phyloP scores from a whole-genome alignment of 2,329 filamentous ascomycete species.

The Colletotrichum sp. region DNA sequence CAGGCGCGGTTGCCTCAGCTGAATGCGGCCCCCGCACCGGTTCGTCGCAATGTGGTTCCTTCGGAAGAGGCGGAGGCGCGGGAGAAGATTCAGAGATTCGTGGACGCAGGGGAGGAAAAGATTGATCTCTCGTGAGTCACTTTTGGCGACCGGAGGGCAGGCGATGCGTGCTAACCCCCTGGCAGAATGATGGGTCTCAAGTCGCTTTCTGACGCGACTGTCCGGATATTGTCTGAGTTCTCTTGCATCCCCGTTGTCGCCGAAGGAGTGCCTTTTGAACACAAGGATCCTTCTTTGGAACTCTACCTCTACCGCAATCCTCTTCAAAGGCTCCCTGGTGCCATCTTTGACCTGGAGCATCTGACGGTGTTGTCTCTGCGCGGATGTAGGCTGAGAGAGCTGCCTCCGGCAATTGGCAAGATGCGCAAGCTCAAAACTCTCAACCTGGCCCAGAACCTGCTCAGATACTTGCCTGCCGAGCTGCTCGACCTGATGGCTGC shows the following conservation, averaged over 20 bases:
- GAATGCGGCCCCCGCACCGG: conserved; percentile 30
- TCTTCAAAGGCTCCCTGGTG: conserved; percentile 60
- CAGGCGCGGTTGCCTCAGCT: conserved; percentile 44
- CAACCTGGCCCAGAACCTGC: conserved; percentile 69
- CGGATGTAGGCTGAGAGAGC: conserved; percentile 64
- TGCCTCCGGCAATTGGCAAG: conserved; percentile 64
- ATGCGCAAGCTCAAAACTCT: conserved; percentile 65
- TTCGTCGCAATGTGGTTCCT: conserved; percentile 32
- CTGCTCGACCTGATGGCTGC: conserved; percentile 60
- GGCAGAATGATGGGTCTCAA: conserved; percentile 51
- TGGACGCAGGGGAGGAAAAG: conserved; percentile 63
- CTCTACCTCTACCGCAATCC: conserved; percentile 67
- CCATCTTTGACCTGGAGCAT: conserved; percentile 65
- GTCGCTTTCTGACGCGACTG: conserved; percentile 58
- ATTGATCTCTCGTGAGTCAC: conserved; percentile 67
- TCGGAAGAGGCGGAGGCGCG: conserved; percentile 50
- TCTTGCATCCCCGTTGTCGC: conserved; percentile 58
- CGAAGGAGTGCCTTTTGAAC: conserved; percentile 63
- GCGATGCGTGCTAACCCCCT: background rate
- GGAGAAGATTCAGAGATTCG: conserved; percentile 52
- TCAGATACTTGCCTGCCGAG: conserved; percentile 67
- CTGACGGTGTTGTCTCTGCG: conserved; percentile 71
- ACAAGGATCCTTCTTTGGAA: conserved; percentile 63
- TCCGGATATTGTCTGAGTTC: conserved; percentile 62
- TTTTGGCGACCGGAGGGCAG: background rate